Conservation (phyloP, 768 basidiomycete genomes). For the Leccinum disarticulatum region DNA sequence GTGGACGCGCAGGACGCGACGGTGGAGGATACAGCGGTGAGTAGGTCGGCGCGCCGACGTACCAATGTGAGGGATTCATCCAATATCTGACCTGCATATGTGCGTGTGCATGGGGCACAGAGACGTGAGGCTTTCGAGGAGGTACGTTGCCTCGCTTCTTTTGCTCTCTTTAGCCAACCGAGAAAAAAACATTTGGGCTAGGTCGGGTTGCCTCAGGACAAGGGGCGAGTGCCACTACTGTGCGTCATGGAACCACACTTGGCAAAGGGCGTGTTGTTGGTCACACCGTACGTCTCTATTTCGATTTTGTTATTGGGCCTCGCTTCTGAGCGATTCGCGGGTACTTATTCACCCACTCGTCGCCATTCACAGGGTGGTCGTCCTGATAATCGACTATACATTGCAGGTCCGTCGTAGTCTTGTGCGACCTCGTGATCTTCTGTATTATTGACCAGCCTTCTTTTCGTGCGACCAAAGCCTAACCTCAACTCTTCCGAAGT, state of each 20-base stretch:
- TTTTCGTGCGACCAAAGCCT: constrained; percentile 46
- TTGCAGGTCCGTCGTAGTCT: constrained; percentile 50
- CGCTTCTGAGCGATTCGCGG: not conserved
- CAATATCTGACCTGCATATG: not conserved
- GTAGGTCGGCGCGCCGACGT: not conserved
- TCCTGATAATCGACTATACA: constrained; percentile 77
- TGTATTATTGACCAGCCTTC: not conserved
- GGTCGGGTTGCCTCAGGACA: constrained; percentile 82
- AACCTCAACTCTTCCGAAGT: constrained; percentile 81
- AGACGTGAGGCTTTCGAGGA: constrained; percentile 90
- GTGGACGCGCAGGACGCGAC: constrained; percentile 66
- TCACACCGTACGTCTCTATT: constrained; percentile 73
- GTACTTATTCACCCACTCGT: not conserved
- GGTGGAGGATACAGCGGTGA: constrained; percentile 79
- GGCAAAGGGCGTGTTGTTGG: constrained; percentile 67
- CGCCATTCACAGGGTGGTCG: constrained; percentile 61
- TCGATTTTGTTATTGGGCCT: not conserved
- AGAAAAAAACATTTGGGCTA: constrained; percentile 33
- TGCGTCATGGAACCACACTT: constrained; percentile 81
- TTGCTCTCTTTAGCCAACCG: not conserved
- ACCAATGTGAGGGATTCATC: not conserved
- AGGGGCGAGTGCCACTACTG: constrained; percentile 65
- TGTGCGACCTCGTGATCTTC: not conserved
- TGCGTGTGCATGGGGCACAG: constrained; percentile 35
- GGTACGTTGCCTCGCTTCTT: constrained; percentile 39